These are phyloP conservation scores for Spiraea crenata DNA, from an alignment of 331 rosid genomes.

Conservation along the genomic window DNA sequence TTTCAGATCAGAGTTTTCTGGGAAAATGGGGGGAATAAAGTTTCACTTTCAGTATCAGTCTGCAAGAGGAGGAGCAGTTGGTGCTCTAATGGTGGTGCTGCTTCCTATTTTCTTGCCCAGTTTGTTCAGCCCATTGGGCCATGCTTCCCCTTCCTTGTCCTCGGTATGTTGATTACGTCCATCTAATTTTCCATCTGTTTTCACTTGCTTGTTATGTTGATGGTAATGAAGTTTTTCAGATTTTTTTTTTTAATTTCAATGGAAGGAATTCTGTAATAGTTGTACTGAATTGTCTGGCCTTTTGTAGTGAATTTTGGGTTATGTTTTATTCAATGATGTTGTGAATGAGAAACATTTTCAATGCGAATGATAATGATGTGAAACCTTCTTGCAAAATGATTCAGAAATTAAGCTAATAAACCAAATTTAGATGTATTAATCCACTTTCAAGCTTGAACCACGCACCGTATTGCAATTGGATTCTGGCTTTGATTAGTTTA, in stretches of 20 bases:
- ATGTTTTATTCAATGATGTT: not conserved
- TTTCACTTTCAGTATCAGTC: conserved; percentile 19
- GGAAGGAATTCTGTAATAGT: not conserved
- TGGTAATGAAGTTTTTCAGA: not conserved
- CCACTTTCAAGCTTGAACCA: no score
- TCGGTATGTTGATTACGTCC: conserved; percentile 39
- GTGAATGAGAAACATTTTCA: not conserved
- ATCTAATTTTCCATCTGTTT: not conserved
- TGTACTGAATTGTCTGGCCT: not conserved
- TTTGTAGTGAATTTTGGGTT: conserved; percentile 4
- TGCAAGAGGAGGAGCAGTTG: conserved; percentile 34
- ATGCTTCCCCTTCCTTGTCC: conserved; percentile 52
- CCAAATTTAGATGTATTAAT: no score
- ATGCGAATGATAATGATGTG: no score
- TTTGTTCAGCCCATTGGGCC: conserved; percentile 38
- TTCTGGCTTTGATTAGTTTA: not conserved
- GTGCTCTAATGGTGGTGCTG: conserved; percentile 42
- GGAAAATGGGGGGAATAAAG: conserved; percentile 34
- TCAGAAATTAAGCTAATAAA: no score
- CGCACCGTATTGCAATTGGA: no score
- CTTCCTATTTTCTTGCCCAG: conserved; percentile 31
- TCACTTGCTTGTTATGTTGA: not conserved
- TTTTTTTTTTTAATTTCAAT: not conserved
- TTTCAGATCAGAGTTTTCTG: conserved; percentile 1
- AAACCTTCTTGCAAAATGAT: no score